These are phyloP conservation scores for Thermochaetoides thermophila DNA, from an alignment of 495 filamentous ascomycete genomes.

Conservation along the genomic window DNA sequence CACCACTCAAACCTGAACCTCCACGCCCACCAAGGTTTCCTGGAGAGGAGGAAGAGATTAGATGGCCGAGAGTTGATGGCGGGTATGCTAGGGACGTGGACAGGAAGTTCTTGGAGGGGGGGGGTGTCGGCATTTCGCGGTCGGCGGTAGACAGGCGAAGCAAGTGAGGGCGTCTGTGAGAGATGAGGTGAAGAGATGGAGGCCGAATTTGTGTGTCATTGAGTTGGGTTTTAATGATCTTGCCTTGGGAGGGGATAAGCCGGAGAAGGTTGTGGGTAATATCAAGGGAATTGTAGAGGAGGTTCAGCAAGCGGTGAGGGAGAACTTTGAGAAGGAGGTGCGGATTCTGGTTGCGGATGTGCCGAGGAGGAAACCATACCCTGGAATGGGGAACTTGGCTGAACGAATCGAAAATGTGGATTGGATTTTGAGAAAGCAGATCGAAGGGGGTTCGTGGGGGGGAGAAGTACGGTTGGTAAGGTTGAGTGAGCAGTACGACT, in stretches of 20 bases:
- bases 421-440: no score
- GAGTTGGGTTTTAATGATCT: slow-evolving; percentile 27
- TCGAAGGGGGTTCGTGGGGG: slow-evolving; percentile 3
- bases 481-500: slow-evolving; percentile 16
- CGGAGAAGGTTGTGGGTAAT: slow-evolving; percentile 10
- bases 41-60: no score
- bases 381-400: no score
- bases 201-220: slow-evolving; percentile 21
- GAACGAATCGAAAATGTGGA: no score
- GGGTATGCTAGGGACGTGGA: slow-evolving; percentile 15
- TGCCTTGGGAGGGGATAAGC: slow-evolving; percentile 15
- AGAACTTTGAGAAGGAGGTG: no score
- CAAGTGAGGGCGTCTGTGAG: slow-evolving; percentile 27
- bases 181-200: slow-evolving; percentile 27
- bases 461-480: slow-evolving; percentile 10
- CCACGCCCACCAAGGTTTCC: slow-evolving; percentile 11
- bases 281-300: slow-evolving; percentile 12
- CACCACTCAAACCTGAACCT: slow-evolving; percentile 7
- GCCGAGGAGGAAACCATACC: no score
- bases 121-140: slow-evolving; percentile 13
- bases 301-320: no score
- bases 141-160: slow-evolving; percentile 12
- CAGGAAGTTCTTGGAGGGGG: slow-evolving; percentile 11
- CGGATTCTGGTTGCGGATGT: no score
- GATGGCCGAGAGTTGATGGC: slow-evolving; percentile 11